Percentiles rank a stretch among this genome's conserved stretches.
phyloP scores from a whole-genome alignment of 2,329 filamentous ascomycete genomes.

The Arthroderma sp. region DNA sequence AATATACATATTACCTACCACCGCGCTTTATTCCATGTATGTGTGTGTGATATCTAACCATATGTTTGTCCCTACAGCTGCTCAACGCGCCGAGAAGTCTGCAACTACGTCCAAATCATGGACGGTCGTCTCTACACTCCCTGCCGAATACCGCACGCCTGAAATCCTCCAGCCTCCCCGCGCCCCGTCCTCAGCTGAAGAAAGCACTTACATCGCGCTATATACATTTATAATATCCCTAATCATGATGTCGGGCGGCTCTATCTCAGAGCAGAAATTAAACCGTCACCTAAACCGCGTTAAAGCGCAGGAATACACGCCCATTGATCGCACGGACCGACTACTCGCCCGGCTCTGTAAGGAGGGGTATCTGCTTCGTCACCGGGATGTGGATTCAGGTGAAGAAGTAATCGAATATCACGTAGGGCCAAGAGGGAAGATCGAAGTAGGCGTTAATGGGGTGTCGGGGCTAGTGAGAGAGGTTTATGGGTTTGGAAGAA shows the following conservation, averaged over 20 bases:
- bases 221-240: constrained; percentile 69
- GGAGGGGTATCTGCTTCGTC: constrained; percentile 70
- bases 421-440: constrained; percentile 70
- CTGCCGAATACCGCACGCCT: constrained; percentile 51
- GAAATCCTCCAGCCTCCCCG: constrained; percentile 55
- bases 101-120: constrained; percentile 52
- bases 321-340: constrained; percentile 60
- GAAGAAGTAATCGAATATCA: constrained; percentile 71
- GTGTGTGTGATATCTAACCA: not conserved
- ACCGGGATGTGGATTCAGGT: constrained; percentile 54
- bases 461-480: constrained; percentile 54
- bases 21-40: not conserved
- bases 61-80: constrained; percentile 25
- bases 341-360: constrained; percentile 61
- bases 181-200: constrained; percentile 50
- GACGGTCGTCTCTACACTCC: constrained; percentile 62
- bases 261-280: constrained; percentile 66
- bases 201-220: constrained; percentile 68
- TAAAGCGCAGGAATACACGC: constrained; percentile 62
- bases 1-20: constrained; percentile 2
- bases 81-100: constrained; percentile 31
- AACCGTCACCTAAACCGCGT: constrained; percentile 60
- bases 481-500: constrained; percentile 36
- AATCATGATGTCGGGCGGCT: constrained; percentile 58
- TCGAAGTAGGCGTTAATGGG: constrained; percentile 68